Percentiles rank a stretch among this genome's conserved stretches.
Conservation (phyloP, 768 basidiomycete species). For the Trametes maxima region DNA sequence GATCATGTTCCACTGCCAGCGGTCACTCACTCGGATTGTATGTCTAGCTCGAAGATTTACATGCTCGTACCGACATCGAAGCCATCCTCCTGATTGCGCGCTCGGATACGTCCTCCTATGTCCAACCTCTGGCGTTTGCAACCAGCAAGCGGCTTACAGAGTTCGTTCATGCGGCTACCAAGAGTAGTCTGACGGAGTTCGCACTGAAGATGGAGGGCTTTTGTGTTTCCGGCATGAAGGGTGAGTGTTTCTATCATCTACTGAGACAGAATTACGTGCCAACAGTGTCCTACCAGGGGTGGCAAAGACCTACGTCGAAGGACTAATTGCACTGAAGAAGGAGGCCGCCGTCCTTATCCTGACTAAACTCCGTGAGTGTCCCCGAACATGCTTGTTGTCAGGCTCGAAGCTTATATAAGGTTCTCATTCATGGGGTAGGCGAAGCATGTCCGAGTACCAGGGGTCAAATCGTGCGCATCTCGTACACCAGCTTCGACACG, state of each 20-base stretch:
- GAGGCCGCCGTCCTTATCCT: not conserved
- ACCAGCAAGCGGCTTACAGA: not conserved
- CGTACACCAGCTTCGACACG: conserved; percentile 23
- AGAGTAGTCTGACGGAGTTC: not conserved
- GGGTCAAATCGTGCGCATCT: conserved; percentile 13
- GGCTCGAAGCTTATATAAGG: not conserved
- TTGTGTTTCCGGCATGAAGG: conserved; percentile 1
- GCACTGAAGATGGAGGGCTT: not conserved
- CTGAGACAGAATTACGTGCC: no score
- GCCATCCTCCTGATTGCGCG: not conserved
- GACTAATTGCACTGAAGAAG: not conserved
- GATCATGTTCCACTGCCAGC: not conserved
- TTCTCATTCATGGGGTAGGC: not conserved
- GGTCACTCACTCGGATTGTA: not conserved
- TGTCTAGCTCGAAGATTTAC: not conserved
- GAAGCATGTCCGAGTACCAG: not conserved
- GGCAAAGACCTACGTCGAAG: not conserved
- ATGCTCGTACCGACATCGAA: not conserved
- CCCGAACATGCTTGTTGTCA: no score
- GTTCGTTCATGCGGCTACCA: not conserved
- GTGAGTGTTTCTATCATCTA: not conserved
- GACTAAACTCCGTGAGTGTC: not conserved
- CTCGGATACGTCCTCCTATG: not conserved
- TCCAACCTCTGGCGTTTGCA: not conserved
- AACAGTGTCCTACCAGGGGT: not conserved